Percentiles rank a stretch among this genome's conserved stretches.
phyloP scores from a whole-genome alignment of 495 filamentous ascomycete species.

The Daldinia vernicosa region DNA sequence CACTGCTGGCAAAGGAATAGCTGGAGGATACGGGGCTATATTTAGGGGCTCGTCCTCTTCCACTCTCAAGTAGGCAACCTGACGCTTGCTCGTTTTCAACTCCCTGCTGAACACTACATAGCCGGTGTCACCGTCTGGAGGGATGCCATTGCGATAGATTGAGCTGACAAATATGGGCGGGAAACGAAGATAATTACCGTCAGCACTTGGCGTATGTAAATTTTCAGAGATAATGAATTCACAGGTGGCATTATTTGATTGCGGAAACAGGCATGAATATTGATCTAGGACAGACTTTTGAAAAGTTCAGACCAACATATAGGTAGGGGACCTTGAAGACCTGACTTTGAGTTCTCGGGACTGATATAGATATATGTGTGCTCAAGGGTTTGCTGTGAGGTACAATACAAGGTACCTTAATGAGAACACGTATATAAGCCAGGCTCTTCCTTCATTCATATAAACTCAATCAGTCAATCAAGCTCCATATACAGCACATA shows the following conservation, averaged over 20 bases:
- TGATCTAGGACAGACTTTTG: background rate
- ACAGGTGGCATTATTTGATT: background rate
- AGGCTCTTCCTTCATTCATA: too few species aligned
- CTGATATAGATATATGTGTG: too few species aligned
- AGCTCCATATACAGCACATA: too few species aligned
- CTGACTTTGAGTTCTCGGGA: background rate
- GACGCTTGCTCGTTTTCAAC: slow-evolving; percentile 14
- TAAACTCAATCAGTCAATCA: too few species aligned
- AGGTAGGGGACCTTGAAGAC: background rate
- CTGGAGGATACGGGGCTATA: slow-evolving; percentile 3
- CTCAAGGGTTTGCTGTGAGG: too few species aligned
- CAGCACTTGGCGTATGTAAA: background rate
- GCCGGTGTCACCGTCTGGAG: slow-evolving; percentile 18
- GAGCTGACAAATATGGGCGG: background rate
- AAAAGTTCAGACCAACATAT: background rate
- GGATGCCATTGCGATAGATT: slow-evolving; percentile 10
- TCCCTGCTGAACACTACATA: slow-evolving; percentile 37
- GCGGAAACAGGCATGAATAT: background rate
- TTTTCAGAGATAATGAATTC: slow-evolving; percentile 10
- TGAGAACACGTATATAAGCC: too few species aligned
- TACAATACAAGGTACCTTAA: too few species aligned
- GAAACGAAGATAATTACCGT: slow-evolving; percentile 6
- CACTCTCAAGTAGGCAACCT: slow-evolving; percentile 35
- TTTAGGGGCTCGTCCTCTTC: slow-evolving; percentile 16
- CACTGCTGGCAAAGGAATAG: background rate